These are phyloP conservation scores for Aspergillus ruber DNA, from an alignment of 2,329 filamentous ascomycete species.

Conservation along the genomic window DNA sequence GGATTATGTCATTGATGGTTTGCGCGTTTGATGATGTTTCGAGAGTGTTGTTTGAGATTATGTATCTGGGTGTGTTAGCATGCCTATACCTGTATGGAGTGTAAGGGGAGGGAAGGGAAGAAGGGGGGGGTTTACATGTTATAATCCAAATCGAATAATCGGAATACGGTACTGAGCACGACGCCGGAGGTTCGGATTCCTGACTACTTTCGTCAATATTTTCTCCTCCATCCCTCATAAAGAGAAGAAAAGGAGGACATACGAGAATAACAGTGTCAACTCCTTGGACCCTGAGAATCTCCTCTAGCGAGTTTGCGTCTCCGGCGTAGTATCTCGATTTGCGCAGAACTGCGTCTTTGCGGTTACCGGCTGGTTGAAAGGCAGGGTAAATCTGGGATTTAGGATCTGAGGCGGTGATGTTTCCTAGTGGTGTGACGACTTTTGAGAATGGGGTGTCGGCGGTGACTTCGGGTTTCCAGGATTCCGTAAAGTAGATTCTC, in stretches of 20 bases:
- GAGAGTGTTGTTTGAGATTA: not conserved
- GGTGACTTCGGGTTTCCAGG: not conserved
- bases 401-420: slow-evolving; percentile 2
- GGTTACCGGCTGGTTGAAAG: not conserved
- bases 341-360: slow-evolving; percentile 2
- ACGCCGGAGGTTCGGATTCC: slow-evolving; percentile 4
- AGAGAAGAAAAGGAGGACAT: too few species aligned
- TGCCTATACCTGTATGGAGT: not conserved
- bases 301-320: slow-evolving; percentile 4
- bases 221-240: too few species aligned
- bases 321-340: slow-evolving; percentile 4
- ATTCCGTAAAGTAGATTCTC: slow-evolving; percentile 4
- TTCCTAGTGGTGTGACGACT: not conserved
- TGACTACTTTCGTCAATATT: too few species aligned
- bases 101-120: not conserved
- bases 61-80: not conserved
- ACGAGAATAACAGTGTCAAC: not conserved
- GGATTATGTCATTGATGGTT: not conserved
- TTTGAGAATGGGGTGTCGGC: not conserved
- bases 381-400: not conserved
- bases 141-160: slow-evolving; percentile 5
- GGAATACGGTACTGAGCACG: slow-evolving; percentile 2
- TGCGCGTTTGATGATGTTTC: not conserved
- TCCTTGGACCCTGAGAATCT: slow-evolving; percentile 1
- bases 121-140: slow-evolving; percentile 1